A percentile compares a stretch with the other conserved stretches of the same genome.
Conservation (phyloP, 192 early-diverging fungal genomes). For the Rhizophlyctis rosea region DNA sequence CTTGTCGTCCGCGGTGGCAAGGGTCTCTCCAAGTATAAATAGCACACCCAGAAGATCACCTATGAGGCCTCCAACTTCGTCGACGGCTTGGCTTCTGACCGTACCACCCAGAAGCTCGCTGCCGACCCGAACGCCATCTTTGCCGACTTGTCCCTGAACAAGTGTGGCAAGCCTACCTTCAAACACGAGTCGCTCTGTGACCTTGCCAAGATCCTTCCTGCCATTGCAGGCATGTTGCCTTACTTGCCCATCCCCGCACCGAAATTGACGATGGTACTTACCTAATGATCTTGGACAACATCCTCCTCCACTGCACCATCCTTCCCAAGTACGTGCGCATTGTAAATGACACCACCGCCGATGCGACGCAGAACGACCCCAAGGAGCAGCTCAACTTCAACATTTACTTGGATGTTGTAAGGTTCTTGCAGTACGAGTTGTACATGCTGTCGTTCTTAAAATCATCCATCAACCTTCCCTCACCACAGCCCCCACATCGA, state of each 20-base stretch:
- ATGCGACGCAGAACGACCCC: constrained; percentile 16
- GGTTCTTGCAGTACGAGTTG: no score
- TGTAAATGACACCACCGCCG: constrained; percentile 25
- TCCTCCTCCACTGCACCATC: constrained; percentile 31
- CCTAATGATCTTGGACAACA: constrained; percentile 35
- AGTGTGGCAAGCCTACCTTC: constrained; percentile 40
- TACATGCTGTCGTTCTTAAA: no score
- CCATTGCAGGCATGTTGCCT: constrained; percentile 39
- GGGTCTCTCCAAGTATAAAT: constrained; percentile 31
- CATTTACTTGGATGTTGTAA: constrained; percentile 18
- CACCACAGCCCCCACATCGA: no score
- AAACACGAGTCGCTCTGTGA: constrained; percentile 51
- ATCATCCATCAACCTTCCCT: no score
- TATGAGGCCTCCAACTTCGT: constrained; percentile 29
- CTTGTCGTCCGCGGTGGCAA: constrained; percentile 32
- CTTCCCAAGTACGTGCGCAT: constrained; percentile 27
- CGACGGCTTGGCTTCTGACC: constrained; percentile 35
- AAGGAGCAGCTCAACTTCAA: constrained; percentile 19
- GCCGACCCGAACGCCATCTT: constrained; percentile 33
- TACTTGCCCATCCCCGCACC: constrained; percentile 51
- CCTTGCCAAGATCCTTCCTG: constrained; percentile 38
- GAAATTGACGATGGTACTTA: constrained; percentile 37
- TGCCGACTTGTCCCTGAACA: constrained; percentile 47
- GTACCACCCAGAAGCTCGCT: constrained; percentile 26
- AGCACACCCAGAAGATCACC: constrained; percentile 25